Conservation (phyloP, 169 alveolate genomes). For the Plasmodium gallinaceum region DNA sequence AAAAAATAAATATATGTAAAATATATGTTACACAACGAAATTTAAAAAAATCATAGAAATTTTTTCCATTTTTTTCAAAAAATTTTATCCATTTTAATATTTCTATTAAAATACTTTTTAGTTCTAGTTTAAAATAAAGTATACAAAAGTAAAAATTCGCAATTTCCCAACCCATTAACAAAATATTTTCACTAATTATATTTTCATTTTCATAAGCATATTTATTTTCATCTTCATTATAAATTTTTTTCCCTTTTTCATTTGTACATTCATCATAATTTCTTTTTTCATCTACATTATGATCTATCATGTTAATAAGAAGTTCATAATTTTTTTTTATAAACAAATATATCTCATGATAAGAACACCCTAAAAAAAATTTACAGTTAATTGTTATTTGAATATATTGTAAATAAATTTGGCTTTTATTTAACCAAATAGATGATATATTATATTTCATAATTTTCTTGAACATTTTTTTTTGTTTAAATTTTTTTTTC, state of each 20-base stretch:
- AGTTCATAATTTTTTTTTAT: constrained; percentile 47
- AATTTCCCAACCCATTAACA: constrained; percentile 70
- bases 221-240: not conserved
- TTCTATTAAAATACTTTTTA: constrained; percentile 44
- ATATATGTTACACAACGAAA: constrained; percentile 37
- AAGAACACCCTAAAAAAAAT: constrained; percentile 41
- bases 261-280: not conserved
- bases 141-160: constrained; percentile 71
- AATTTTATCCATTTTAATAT: constrained; percentile 39
- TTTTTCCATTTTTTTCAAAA: constrained; percentile 16
- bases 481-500: constrained; percentile 46
- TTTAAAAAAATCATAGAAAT: not conserved
- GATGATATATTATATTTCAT: constrained; percentile 52
- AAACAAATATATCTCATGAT: constrained; percentile 43
- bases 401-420: constrained; percentile 57
- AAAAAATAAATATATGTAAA: constrained; percentile 43
- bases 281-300: not conserved
- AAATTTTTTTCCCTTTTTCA: not conserved
- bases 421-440: constrained; percentile 68
- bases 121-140: constrained; percentile 50
- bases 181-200: constrained; percentile 22
- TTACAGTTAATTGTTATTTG: constrained; percentile 60
- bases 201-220: not conserved
- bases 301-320: constrained; percentile 19
- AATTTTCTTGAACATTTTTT: constrained; percentile 32